Evolutionary conservation across 257 asterid species (phyloP).

Genomic region (Jacaranda copaia): DNA sequence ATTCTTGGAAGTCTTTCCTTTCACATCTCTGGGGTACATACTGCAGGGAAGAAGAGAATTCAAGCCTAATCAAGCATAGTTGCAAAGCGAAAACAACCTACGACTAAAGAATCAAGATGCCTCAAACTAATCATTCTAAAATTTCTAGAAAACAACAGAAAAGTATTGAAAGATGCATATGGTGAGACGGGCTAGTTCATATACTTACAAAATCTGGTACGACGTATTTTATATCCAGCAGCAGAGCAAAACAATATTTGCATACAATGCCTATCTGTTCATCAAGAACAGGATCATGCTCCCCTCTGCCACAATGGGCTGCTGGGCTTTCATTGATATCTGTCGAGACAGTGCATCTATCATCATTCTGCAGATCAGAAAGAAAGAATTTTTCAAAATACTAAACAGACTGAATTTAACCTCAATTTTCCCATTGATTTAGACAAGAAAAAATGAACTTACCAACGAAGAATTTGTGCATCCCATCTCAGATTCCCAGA

Average conservation of each 20-base stretch:
- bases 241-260: constrained; percentile 51
- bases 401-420: no score
- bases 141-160: no score
- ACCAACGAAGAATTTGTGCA: constrained; percentile 41
- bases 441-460: background rate
- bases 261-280: constrained; percentile 73
- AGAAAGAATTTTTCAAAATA: background rate
- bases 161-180: background rate
- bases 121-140: no score
- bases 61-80: no score
- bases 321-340: constrained; percentile 34
- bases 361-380: constrained; percentile 43
- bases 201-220: constrained; percentile 68
- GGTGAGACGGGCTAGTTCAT: background rate
- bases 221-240: constrained; percentile 58
- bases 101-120: no score
- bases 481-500: constrained; percentile 40
- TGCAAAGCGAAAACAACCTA: no score
- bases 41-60: constrained; percentile 40
- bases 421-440: no score
- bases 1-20: background rate
- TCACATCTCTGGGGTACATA: constrained; percentile 25
- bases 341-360: constrained; percentile 15
- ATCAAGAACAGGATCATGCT: constrained; percentile 52
- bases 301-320: constrained; percentile 51